Conservation (phyloP, 2,329 filamentous ascomycete genomes). For the Neonectria neomacrospora region DNA sequence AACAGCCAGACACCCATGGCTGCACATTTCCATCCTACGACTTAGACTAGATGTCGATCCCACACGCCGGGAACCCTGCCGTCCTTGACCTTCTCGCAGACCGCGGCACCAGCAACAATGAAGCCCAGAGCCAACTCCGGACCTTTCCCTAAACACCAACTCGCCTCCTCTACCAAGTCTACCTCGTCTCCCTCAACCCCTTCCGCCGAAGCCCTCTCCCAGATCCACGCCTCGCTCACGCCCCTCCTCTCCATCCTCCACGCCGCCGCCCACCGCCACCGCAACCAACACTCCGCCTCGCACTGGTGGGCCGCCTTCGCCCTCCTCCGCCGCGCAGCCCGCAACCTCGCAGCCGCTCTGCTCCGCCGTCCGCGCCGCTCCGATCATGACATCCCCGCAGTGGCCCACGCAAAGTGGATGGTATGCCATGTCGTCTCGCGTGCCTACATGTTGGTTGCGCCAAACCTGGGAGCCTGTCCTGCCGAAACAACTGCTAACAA, state of each 20-base stretch:
- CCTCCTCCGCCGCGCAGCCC: constrained; percentile 74
- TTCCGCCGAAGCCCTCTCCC: constrained; percentile 21
- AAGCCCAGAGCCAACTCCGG: constrained; percentile 10
- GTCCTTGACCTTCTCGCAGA: neutral
- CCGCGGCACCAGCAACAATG: neutral
- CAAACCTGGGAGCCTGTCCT: no score
- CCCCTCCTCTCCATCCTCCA: constrained; percentile 68
- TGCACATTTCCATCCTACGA: neutral
- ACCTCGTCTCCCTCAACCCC: constrained; percentile 12
- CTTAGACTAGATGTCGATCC: neutral
- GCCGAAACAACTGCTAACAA: neutral
- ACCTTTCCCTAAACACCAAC: constrained; percentile 24
- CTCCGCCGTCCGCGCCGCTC: constrained; percentile 19
- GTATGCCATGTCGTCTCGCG: constrained; percentile 46
- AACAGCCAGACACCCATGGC: neutral
- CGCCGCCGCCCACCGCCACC: constrained; percentile 83
- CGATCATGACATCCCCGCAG: constrained; percentile 29
- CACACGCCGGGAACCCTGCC: neutral
- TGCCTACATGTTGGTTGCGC: constrained; percentile 50
- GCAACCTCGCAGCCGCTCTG: constrained; percentile 58
- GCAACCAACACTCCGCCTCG: constrained; percentile 85
- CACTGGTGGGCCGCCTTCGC: constrained; percentile 84
- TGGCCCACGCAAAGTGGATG: constrained; percentile 46
- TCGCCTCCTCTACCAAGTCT: constrained; percentile 21
- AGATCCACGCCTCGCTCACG: constrained; percentile 47